Base-by-base conservation (phyloP, 768 basidiomycete species). In the Xerocomus spinulosus region DNA sequence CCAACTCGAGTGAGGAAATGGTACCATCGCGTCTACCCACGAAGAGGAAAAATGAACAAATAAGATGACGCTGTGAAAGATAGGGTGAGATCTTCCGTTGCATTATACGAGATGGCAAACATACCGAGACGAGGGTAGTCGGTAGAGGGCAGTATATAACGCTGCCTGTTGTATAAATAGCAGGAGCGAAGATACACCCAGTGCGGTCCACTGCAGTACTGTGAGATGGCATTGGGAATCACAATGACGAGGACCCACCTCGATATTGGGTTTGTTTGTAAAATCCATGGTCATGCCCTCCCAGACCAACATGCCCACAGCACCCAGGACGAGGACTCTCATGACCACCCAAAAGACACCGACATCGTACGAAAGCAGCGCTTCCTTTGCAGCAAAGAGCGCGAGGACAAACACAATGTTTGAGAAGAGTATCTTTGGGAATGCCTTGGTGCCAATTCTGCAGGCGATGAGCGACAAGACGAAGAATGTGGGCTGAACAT, bases 341-440 rank as follows among this genome's bases (percentile, higher is more conserved):
- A 89, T 82, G 28, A 85, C 72, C 13, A 87, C 72, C 88, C 87
- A 90, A 59, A 88, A 83, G 9, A 85, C 77, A 7, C 83, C 82
- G 18, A 83, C 77, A 62, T 87, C 82, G 32, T 76, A 75, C 15
- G 79, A 71, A 39, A 90, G 67, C 7, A 89, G 66, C 70, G 80
- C 79, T 56, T 82, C 83, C 68, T 85, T 87, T 42, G 78, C 74
- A 6, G 80, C 75, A 64, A 81, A 77, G 29, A 85, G 66, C 5
- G 82, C 74, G 17, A 82, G 64, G 28, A 83, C 83, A 49, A 84
- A 80, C 40, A 87, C 67, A 18, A 79, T 65, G 68, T 87, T 83
- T 0, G 81, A 80, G 33, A 83, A 58, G 47, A 83, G 56, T 42
- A 87, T 73, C 55, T 73, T 76, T 9, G 81, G 77, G 39, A 84